Evolutionary conservation across 2,329 filamentous ascomycete species (phyloP), one percentile per base, ranked within the genome.

Genomic region (Scytalidium sp.): DNA sequence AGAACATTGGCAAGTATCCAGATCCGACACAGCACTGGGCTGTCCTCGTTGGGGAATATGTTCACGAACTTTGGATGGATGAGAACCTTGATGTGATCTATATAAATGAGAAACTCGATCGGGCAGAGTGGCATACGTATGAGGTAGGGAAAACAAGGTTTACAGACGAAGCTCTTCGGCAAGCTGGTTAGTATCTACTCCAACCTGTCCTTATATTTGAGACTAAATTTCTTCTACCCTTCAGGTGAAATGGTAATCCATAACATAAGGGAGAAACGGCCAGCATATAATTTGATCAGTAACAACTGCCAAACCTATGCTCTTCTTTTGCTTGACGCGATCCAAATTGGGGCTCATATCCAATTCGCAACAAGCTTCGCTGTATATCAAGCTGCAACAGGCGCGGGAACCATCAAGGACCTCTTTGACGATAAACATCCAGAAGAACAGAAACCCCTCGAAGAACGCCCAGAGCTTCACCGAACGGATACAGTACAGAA

Each of bases 21-120:
- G 79, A 83, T 58, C 79, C 79, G 3, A 81, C 78, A 3, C 79
- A 83, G 64, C 79, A 83, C 57, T 83, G 79, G 79, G 78, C 77
- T 2, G 75, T 82, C 1, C 66, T 83, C 0, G 76, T 82, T 1
- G 79, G 77, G 2, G 76, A 75, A 11, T 83, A 70, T 57, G 73
- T 71, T 1, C 79, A 82, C 59, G 70, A 82, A 60, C 64, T 83
- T n/a, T 83, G 79, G 79, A 82, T 82, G 78, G 78, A 82, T 40
- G 79, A 82, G 59, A 66, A 75, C 10, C 72, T 81, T 10, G 67
- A 81, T 55, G 71, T 82, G 20, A 81, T 81, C 43, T 82, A 82
- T 57, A 78, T 73, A 45, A 82, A 82, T 50, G 73, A 73, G 19
- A 67, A 59, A 44, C 54, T 78, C n/a, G 61, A 69, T 0, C 64